Conservation (phyloP, 306 rosid species). For the Neltuma alba region DNA sequence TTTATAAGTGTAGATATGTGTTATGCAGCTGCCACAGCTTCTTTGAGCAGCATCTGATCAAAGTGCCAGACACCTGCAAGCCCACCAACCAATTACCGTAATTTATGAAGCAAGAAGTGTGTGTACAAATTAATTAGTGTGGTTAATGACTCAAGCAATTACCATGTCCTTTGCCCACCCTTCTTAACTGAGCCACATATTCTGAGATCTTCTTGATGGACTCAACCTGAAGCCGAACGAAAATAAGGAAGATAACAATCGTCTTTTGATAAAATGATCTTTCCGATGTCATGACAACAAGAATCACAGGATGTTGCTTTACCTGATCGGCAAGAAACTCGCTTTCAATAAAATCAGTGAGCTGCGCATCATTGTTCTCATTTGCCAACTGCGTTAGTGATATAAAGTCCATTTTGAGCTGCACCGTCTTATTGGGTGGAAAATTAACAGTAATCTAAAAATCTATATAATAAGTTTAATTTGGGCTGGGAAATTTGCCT, state of each 20-base stretch:
- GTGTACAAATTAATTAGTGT: not conserved
- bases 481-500: not conserved
- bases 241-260: not conserved
- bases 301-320: not conserved
- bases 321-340: not conserved
- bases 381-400: not conserved
- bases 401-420: not conserved
- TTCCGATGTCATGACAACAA: not conserved
- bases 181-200: not conserved
- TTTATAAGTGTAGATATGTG: not conserved
- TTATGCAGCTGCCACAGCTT: constrained; percentile 25
- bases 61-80: not conserved
- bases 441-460: not conserved
- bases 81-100: not conserved
- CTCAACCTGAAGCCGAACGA: not conserved
- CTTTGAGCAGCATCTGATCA: constrained; percentile 11
- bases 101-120: not conserved
- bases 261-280: not conserved
- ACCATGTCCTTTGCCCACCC: not conserved
- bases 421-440: not conserved
- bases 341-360: not conserved
- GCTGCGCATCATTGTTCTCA: not conserved
- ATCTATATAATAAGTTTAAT: not conserved
- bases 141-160: not conserved
- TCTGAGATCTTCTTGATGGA: not conserved